phyloP scores from a whole-genome alignment of 768 basidiomycete genomes.

The Lanmaoa rubissima region DNA sequence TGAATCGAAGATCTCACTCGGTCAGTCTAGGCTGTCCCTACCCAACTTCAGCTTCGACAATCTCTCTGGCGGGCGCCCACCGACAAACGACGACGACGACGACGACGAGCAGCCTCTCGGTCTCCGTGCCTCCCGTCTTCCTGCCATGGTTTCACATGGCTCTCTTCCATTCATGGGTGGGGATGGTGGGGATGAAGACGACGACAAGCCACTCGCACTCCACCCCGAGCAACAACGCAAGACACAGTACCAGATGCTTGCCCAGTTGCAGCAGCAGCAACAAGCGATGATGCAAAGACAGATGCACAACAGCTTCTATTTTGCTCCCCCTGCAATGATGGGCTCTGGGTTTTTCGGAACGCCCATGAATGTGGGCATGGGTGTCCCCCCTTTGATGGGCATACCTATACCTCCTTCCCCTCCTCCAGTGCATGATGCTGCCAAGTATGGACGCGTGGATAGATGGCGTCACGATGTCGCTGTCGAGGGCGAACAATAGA shows the following conservation, averaged over 20 bases:
- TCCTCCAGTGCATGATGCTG: slow-evolving; percentile 60
- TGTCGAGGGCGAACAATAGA: slow-evolving; percentile 55
- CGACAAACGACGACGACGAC: slow-evolving; percentile 53
- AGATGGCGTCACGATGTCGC: slow-evolving; percentile 79
- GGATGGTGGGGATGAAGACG: slow-evolving; percentile 57
- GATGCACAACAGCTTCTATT: slow-evolving; percentile 73
- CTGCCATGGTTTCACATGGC: slow-evolving; percentile 23
- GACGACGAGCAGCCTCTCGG: slow-evolving; percentile 75
- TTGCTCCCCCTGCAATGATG: slow-evolving; percentile 66
- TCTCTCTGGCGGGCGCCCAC: slow-evolving; percentile 14
- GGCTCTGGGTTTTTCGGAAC: slow-evolving; percentile 64
- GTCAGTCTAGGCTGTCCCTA: slow-evolving; percentile 43
- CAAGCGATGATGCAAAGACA: slow-evolving; percentile 78
- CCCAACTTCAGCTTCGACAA: slow-evolving; percentile 44
- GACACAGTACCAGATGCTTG: slow-evolving; percentile 48
- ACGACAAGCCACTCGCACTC: slow-evolving; percentile 66
- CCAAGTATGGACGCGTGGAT: slow-evolving; percentile 71
- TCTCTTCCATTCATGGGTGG: slow-evolving; percentile 31
- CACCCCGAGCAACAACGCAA: slow-evolving; percentile 80
- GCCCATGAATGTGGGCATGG: slow-evolving; percentile 47
- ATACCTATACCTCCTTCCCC: slow-evolving; percentile 48
- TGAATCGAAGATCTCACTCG: slow-evolving; percentile 42
- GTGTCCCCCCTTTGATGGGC: slow-evolving; percentile 44
- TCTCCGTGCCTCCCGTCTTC: slow-evolving; percentile 54
- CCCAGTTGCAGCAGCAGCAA: slow-evolving; percentile 45